Evolutionary conservation across 257 asterid genomes (phyloP), one percentile per base, ranked within the genome.

Genomic region (Ligustrum vulgare): DNA sequence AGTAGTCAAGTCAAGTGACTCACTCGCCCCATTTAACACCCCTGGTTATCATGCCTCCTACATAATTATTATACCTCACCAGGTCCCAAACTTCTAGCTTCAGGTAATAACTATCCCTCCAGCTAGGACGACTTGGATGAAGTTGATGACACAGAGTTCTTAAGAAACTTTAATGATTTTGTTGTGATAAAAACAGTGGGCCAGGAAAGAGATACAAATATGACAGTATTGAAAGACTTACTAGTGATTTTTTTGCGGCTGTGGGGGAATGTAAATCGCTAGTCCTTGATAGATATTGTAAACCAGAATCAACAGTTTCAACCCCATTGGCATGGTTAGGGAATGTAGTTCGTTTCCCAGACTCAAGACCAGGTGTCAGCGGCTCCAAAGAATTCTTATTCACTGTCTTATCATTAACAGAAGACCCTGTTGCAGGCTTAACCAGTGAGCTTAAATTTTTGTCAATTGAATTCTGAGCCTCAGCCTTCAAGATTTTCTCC

Each of bases 361-460:
- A 71, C 72, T 80, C 79, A 69, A 78, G 47, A 75, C 49, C 78
- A 36, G 84, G 85, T 62, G 90, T 77, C 70, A 58, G 35, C 70
- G 84, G 77, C 75, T 71, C 82, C 31, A 74, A 54, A 12, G 84
- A 74, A 73, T 67, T 80, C 78, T 81, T 74, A 64, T 76, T 82
- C 70, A 77, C 45, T 70, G 77, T 77, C 66, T 75, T n/a, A n/a
- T n/a, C 91, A 67, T 72, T 75, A 71, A 75, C 79, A 73, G 81
- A 70, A 75, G 94, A 81, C 28, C 82, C 91, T 22, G 90, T 75
- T 69, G 75, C 84, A 64, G 80, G 88, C 79, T 86, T 89, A 43
- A 84, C 41, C 43, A 86, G 85, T 39, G 86, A 80, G 80, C 37
- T 77, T 70, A 73, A 75, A 77, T 82, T 86, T 80, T 83, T 85